Percentiles rank a stretch among this genome's conserved stretches.
These are phyloP conservation scores for Sugiyamaella castrensis DNA, from an alignment of 1,139 yeast genomes.

Conservation along the genomic window DNA sequence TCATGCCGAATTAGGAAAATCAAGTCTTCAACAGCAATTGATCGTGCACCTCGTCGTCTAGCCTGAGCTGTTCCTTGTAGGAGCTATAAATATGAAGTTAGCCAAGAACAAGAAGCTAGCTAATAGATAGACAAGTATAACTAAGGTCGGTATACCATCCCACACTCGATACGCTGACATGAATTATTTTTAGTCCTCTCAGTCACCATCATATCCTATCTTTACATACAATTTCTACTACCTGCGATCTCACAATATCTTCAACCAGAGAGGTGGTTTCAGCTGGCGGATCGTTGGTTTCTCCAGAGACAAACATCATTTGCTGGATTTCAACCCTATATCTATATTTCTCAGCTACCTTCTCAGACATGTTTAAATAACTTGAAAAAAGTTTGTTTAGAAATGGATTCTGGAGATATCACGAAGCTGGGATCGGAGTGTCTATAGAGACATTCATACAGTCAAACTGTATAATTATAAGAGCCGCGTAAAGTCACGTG, in stretches of 20 bases:
- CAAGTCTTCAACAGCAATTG: conserved; percentile 88
- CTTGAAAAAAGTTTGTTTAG: too few species aligned
- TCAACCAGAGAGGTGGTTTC: conserved; percentile 90
- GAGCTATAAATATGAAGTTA: conserved; percentile 33
- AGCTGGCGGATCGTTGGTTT: conserved; percentile 87
- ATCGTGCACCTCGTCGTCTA: conserved; percentile 72
- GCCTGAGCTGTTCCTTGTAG: conserved; percentile 79
- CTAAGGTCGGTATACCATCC: not conserved
- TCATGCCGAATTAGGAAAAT: conserved; percentile 91
- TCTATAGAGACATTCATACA: too few species aligned
- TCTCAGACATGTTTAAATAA: conserved; percentile 10
- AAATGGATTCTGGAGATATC: too few species aligned
- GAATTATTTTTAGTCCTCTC: too few species aligned
- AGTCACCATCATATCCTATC: not conserved
- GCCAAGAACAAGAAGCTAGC: not conserved
- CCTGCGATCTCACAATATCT: conserved; percentile 94
- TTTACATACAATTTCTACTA: conserved; percentile 62
- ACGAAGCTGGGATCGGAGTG: too few species aligned
- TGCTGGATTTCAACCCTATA: conserved; percentile 87
- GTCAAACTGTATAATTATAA: too few species aligned
- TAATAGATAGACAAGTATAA: too few species aligned
- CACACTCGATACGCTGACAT: not conserved
- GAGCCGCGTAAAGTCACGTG: too few species aligned
- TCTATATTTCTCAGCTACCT: conserved; percentile 52
- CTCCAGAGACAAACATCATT: conserved; percentile 99